Percentiles rank a stretch among this genome's conserved stretches.
Conservation (phyloP, 306 rosid species). For the Amphicarpaea edgeworthii region DNA sequence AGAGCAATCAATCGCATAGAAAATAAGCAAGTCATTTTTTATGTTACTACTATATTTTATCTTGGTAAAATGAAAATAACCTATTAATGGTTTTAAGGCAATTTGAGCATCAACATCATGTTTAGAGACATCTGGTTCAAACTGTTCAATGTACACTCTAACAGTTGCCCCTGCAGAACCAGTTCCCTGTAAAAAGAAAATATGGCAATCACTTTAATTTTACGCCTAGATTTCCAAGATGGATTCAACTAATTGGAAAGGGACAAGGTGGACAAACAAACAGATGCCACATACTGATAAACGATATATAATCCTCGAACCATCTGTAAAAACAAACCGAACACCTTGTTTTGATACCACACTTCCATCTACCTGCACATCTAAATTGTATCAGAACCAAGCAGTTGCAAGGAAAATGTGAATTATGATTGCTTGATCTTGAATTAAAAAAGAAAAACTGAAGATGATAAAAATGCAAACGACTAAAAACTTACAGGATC, state of each 20-base stretch:
- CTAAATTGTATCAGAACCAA: constrained; percentile 7
- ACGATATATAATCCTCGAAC: constrained; percentile 94
- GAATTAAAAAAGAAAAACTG: background rate
- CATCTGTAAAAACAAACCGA: constrained; percentile 92
- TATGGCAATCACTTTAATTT: constrained; percentile 27
- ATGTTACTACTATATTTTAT: constrained; percentile 1
- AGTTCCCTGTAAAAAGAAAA: constrained; percentile 72
- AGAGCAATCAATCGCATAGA: constrained; percentile 23
- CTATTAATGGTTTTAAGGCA: constrained; percentile 89
- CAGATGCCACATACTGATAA: constrained; percentile 72
- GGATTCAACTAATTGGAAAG: constrained; percentile 7
- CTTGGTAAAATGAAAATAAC: constrained; percentile 47
- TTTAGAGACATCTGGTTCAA: constrained; percentile 78
- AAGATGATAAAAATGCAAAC: constrained; percentile 26
- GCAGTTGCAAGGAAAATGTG: constrained; percentile 24
- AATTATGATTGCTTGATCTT: constrained; percentile 34
- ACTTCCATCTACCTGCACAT: constrained; percentile 85
- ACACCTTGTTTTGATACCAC: constrained; percentile 93
- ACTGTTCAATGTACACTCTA: constrained; percentile 92
- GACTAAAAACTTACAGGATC: constrained; percentile 76
- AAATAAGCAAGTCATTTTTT: constrained; percentile 14
- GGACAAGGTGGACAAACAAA: constrained; percentile 3
- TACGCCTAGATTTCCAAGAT: constrained; percentile 26
- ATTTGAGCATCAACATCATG: constrained; percentile 88
- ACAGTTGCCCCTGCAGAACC: constrained; percentile 99